These are phyloP conservation scores for Aquanectria penicillioides DNA, from an alignment of 2,329 filamentous ascomycete species.

Conservation along the genomic window DNA sequence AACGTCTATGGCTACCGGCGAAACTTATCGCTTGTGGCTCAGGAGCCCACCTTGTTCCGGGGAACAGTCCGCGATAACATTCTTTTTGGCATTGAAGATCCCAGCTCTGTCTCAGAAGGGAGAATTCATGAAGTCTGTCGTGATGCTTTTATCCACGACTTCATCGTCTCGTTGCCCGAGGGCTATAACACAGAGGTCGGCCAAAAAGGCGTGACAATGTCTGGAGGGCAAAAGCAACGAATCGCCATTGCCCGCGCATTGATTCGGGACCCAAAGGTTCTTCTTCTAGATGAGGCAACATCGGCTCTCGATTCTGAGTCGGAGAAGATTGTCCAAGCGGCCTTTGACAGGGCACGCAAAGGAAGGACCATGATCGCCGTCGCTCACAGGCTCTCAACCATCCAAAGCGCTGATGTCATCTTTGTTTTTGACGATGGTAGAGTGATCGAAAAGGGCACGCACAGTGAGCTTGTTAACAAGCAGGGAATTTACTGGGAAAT, in stretches of 20 bases:
- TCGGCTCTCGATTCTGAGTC: conserved; percentile 70
- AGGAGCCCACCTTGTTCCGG: conserved; percentile 42
- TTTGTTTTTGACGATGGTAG: conserved; percentile 54
- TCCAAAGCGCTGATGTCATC: conserved; percentile 55
- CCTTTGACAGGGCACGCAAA: conserved; percentile 57
- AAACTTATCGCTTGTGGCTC: conserved; percentile 37
- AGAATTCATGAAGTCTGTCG: conserved; percentile 42
- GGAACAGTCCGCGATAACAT: conserved; percentile 47
- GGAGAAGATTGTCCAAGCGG: conserved; percentile 62
- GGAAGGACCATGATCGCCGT: conserved; percentile 53
- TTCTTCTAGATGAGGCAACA: conserved; percentile 77
- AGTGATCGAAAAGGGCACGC: conserved; percentile 54
- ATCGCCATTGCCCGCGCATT: conserved; percentile 64
- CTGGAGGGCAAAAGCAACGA: conserved; percentile 65
- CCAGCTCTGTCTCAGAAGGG: conserved; percentile 27
- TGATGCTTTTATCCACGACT: conserved; percentile 66
- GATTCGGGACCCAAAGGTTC: conserved; percentile 60
- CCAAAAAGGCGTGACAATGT: conserved; percentile 66
- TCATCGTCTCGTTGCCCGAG: conserved; percentile 60
- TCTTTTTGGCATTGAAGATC: conserved; percentile 28
- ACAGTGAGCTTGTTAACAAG: conserved; percentile 38
- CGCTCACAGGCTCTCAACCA: conserved; percentile 54
- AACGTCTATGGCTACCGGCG: conserved; percentile 31
- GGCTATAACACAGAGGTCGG: conserved; percentile 58
- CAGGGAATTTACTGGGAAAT: conserved; percentile 36